Evolutionary conservation across 768 basidiomycete genomes (phyloP).

Genomic region (Pholiota microspora): DNA sequence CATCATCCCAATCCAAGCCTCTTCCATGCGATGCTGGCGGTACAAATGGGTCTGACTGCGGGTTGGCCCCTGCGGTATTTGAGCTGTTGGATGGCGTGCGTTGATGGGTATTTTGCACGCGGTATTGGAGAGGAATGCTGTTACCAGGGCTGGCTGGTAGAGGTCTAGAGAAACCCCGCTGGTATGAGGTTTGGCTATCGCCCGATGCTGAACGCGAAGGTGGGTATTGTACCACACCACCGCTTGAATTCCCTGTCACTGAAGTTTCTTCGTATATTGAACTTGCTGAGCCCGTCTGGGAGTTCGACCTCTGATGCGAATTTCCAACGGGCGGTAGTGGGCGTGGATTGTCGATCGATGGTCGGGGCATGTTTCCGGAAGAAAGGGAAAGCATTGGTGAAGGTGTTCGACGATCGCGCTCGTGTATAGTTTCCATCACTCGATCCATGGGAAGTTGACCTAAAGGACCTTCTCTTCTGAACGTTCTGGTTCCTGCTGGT

Average conservation of each 20-base stretch:
- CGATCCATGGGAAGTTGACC: background rate
- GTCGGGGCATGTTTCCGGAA: background rate
- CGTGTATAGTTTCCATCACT: background rate
- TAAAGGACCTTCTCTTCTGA: background rate
- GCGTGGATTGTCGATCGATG: background rate
- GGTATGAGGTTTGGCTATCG: background rate
- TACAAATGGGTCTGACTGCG: background rate
- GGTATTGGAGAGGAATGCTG: background rate
- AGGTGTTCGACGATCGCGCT: background rate
- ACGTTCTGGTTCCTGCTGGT: background rate
- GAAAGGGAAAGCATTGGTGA: background rate
- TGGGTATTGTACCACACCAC: background rate
- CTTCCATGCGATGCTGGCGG: background rate
- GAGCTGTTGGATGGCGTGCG: background rate
- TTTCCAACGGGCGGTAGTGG: background rate
- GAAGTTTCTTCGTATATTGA: conserved; percentile 1
- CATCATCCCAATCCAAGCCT: background rate
- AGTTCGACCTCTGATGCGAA: background rate
- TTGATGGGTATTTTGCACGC: background rate
- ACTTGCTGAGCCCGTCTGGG: background rate
- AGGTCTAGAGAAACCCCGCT: background rate
- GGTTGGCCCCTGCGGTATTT: background rate
- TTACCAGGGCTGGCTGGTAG: background rate
- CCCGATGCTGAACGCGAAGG: background rate
- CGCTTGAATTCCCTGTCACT: background rate